Percentiles rank a stretch among this genome's conserved stretches.
Evolutionary conservation across 768 basidiomycete genomes (phyloP).

Genomic region (Lentinula detonsa): DNA sequence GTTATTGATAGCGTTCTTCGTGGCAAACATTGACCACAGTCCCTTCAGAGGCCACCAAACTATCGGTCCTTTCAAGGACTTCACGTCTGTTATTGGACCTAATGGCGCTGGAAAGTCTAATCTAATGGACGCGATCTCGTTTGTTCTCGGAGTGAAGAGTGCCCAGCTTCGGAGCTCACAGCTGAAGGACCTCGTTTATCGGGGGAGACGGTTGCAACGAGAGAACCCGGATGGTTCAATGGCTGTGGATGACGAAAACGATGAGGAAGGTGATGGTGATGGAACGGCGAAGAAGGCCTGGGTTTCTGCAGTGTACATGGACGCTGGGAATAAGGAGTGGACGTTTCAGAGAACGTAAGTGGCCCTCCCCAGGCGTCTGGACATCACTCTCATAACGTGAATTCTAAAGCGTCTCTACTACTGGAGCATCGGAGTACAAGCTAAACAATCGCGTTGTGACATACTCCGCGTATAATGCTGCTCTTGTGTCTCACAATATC

Average conservation of each 20-base stretch:
- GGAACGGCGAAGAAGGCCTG: constrained; percentile 89
- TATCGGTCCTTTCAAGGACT: constrained; percentile 88
- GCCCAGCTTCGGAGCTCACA: constrained; percentile 90
- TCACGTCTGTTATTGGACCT: constrained; percentile 95
- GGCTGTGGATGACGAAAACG: constrained; percentile 41
- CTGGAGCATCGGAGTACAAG: constrained; percentile 87
- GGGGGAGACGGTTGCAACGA: constrained; percentile 67
- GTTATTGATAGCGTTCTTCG: constrained; percentile 7
- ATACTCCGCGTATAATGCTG: constrained; percentile 83
- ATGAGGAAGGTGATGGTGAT: constrained; percentile 57
- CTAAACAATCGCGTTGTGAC: constrained; percentile 79
- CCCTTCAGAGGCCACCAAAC: constrained; percentile 63
- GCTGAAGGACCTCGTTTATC: constrained; percentile 92
- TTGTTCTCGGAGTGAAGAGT: constrained; percentile 95
- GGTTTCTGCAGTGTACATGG: constrained; percentile 90
- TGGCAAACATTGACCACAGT: not conserved
- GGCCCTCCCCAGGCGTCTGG: not conserved
- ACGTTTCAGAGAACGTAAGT: constrained; percentile 88
- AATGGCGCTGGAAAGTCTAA: constrained; percentile 99
- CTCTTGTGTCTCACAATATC: constrained; percentile 85
- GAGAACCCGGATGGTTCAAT: constrained; percentile 37
- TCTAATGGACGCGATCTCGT: constrained; percentile 99
- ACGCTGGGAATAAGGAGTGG: constrained; percentile 76
- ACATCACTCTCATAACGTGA: constrained; percentile 1
- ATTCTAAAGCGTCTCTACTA: constrained; percentile 68